A percentile compares a stretch with the other conserved stretches of the same genome.
phyloP scores from a whole-genome alignment of 2,329 filamentous ascomycete genomes.

The Hypoxylon sp. region DNA sequence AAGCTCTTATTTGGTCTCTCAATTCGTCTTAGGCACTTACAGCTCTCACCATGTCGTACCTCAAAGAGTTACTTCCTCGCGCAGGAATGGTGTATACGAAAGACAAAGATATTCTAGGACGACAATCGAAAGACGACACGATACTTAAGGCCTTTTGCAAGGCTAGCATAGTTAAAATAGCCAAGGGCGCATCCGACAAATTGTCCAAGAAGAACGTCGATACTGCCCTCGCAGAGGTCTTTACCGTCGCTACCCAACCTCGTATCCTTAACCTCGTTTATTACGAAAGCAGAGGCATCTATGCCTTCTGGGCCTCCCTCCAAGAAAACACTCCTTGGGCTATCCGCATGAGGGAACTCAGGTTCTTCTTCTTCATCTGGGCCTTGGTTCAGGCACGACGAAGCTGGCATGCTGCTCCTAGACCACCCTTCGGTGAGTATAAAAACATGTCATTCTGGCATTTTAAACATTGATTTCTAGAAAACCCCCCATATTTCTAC shows the following conservation, averaged over 20 bases:
- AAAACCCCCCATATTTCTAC: too few relatives aligned
- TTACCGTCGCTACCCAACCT: neutral
- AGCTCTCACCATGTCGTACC: neutral
- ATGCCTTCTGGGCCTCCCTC: neutral
- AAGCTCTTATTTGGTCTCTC: too few relatives aligned
- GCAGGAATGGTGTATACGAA: slow-evolving; percentile 18
- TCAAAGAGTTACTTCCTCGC: slow-evolving; percentile 3
- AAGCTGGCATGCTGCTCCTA: neutral
- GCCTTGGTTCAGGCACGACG: neutral
- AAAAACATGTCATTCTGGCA: too few relatives aligned
- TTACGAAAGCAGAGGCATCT: neutral
- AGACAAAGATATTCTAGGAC: neutral
- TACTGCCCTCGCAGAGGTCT: neutral
- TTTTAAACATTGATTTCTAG: too few relatives aligned
- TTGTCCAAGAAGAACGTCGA: neutral
- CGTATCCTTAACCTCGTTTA: neutral
- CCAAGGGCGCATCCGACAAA: neutral
- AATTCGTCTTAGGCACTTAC: too few relatives aligned
- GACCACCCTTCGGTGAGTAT: neutral
- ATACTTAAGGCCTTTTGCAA: neutral
- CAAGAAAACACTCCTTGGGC: neutral
- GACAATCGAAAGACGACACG: neutral
- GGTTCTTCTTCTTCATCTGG: neutral
- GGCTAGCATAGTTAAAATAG: neutral
- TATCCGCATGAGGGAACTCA: neutral